A percentile compares a stretch with the other conserved stretches of the same genome.
Evolutionary conservation across 129 eudicot genomes (phyloP).

Genomic region (carrot (Daucus carota)): DNA sequence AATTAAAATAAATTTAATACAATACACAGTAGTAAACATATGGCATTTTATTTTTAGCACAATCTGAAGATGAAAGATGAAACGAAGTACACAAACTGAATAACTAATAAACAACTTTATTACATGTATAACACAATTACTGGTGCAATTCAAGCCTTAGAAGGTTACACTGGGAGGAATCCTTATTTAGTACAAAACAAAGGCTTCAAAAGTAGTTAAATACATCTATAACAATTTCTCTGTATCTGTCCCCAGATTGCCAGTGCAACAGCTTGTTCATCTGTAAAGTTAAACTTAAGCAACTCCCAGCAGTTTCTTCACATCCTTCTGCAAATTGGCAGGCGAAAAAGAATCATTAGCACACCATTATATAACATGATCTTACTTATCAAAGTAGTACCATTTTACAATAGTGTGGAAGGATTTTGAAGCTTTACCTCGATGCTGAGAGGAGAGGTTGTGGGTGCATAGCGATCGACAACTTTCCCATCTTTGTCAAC

Average conservation of each 20-base stretch:
- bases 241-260: not conserved
- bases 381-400: not conserved
- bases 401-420: not conserved
- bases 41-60: too few relatives aligned
- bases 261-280: not conserved
- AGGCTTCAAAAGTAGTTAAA: not conserved
- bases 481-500: conserved; percentile 75
- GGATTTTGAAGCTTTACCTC: conserved; percentile 47
- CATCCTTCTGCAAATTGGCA: conserved; percentile 58
- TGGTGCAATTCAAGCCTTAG: not conserved
- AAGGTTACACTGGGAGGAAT: not conserved
- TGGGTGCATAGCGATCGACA: conserved; percentile 94
- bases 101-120: not conserved
- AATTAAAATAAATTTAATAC: too few relatives aligned
- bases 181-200: not conserved
- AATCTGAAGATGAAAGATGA: too few relatives aligned
- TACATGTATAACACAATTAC: not conserved
- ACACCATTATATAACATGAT: not conserved
- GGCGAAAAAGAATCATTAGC: not conserved
- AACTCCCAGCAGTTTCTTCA: conserved; percentile 54
- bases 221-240: too few relatives aligned
- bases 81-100: not conserved
- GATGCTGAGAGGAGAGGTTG: conserved; percentile 90
- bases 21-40: too few relatives aligned
- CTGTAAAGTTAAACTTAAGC: conserved; percentile 23